phyloP scores from a whole-genome alignment of 192 early-diverging fungal genomes.

The Backusella liffmaniae region DNA sequence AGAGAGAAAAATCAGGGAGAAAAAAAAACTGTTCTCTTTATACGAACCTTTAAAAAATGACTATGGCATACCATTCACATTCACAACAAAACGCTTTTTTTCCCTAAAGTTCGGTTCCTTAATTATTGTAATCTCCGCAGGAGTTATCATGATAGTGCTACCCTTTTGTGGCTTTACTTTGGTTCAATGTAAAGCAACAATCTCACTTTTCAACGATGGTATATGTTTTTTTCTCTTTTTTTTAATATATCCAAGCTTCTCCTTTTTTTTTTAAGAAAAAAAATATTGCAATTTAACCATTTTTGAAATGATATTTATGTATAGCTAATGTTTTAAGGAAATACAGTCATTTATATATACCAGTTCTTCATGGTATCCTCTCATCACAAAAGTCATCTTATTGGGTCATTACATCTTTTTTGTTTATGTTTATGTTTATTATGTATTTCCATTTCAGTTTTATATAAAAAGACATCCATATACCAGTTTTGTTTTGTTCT shows the following conservation, averaged over 20 bases:
- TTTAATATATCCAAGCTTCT: background rate
- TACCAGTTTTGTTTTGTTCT: background rate
- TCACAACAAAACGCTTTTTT: background rate
- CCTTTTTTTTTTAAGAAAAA: background rate
- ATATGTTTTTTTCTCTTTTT: background rate
- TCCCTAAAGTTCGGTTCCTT: background rate
- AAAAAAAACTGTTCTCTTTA: background rate
- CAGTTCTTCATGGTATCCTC: background rate
- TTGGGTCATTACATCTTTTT: background rate
- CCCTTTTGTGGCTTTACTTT: background rate
- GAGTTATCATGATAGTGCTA: background rate
- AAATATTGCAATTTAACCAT: background rate
- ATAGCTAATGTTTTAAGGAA: background rate
- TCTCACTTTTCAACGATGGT: background rate
- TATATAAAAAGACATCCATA: background rate
- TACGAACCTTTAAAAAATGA: background rate
- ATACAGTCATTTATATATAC: background rate
- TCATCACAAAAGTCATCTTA: background rate
- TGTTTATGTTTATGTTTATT: background rate
- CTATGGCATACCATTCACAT: background rate
- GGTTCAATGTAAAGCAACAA: background rate
- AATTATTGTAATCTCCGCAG: slow-evolving; percentile 1
- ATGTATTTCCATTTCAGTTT: background rate
- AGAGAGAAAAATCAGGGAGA: background rate
- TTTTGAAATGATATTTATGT: background rate